Evolutionary conservation across 1,284 basidiomycete species (phyloP).

Genomic region (Ganoderma multipileum): DNA sequence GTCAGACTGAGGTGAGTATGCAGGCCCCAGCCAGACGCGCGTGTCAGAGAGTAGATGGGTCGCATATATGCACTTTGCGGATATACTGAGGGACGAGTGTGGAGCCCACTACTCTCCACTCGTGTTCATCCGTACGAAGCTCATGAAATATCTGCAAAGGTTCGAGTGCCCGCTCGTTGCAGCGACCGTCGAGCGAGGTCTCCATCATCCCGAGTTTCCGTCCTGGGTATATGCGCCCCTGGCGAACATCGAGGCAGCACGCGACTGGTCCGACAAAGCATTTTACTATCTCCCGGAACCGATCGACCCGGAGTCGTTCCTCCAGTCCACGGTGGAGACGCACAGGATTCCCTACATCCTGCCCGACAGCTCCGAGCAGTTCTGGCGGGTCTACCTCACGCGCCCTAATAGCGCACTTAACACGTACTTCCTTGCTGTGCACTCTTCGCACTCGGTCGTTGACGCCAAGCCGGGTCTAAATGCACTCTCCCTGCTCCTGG

Average conservation of each 20-base stretch:
- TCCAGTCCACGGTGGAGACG: background rate
- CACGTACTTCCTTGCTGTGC: background rate
- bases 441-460: background rate
- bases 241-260: background rate
- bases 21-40: background rate
- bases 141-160: background rate
- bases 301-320: background rate
- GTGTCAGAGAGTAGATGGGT: background rate
- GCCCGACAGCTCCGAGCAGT: background rate
- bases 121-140: background rate
- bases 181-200: background rate
- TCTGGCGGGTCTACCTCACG: background rate
- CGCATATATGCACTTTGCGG: background rate
- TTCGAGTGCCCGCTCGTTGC: constrained; percentile 5
- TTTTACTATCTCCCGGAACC: background rate
- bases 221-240: constrained; percentile 5
- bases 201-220: constrained; percentile 5
- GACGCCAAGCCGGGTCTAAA: constrained; percentile 2
- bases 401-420: background rate
- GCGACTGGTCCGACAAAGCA: background rate
- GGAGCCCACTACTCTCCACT: background rate
- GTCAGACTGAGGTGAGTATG: background rate
- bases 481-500: background rate
- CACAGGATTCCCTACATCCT: background rate
- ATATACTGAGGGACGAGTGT: background rate